Percentiles rank a stretch among this genome's conserved stretches.
These are phyloP conservation scores for Angophora floribunda DNA, from an alignment of 345 rosid species.

Conservation along the genomic window DNA sequence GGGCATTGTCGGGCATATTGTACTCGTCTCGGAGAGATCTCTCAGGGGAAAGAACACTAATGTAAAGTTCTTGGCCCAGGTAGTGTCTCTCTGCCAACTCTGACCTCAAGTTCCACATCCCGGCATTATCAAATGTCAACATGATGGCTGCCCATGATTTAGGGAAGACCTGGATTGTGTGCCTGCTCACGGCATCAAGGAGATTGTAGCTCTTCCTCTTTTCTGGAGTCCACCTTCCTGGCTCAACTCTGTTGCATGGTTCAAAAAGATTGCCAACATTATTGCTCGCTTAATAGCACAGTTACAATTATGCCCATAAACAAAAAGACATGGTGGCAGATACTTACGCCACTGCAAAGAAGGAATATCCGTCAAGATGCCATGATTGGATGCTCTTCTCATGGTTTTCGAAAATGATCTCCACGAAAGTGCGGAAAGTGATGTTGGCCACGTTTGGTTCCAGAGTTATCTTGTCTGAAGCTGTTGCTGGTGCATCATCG, in stretches of 20 bases:
- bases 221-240: conserved; percentile 12
- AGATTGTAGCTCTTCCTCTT: conserved; percentile 1
- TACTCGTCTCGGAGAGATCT: conserved; percentile 9
- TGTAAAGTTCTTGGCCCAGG: conserved; percentile 33
- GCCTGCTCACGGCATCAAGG: conserved; percentile 8
- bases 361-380: conserved; percentile 45
- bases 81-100: conserved; percentile 21
- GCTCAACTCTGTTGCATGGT: conserved; percentile 2
- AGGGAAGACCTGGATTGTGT: conserved; percentile 22
- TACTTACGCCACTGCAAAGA: conserved; percentile 33
- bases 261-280: neutral
- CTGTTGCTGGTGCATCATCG: conserved; percentile 1
- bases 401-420: conserved; percentile 29
- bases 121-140: conserved; percentile 30
- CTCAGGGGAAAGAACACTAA: conserved; percentile 17
- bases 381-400: conserved; percentile 20
- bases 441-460: conserved; percentile 18
- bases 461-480: neutral
- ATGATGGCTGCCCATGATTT: conserved; percentile 33
- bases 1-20: conserved; percentile 1
- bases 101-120: conserved; percentile 47
- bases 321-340: neutral
- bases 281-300: neutral
- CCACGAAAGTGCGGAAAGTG: conserved; percentile 16
- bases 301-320: neutral